phyloP scores from a whole-genome alignment of 768 basidiomycete genomes.

The Russula vinacea region DNA sequence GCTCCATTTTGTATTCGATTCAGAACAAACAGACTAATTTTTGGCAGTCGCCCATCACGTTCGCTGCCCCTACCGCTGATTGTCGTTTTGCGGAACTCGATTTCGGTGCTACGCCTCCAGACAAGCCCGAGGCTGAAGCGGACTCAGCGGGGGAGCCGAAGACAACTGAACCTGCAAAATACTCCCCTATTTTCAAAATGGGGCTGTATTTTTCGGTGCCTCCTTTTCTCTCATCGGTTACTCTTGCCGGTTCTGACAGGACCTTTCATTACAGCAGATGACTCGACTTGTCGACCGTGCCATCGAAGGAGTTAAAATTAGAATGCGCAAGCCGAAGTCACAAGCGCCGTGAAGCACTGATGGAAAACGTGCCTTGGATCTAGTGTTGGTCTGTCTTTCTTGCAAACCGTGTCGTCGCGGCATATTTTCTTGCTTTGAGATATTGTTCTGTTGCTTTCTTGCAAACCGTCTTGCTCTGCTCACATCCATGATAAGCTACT shows the following conservation, averaged over 20 bases:
- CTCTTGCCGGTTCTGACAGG: neutral
- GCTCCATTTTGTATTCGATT: neutral
- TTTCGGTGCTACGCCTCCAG: neutral
- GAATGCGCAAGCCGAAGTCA: constrained; percentile 13
- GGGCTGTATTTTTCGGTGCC: constrained; percentile 6
- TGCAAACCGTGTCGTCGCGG: neutral
- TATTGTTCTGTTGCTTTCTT: neutral
- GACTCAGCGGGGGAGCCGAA: neutral
- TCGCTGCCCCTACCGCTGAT: neutral
- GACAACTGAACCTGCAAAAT: neutral
- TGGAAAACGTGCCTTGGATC: neutral
- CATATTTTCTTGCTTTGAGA: neutral
- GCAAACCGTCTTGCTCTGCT: neutral
- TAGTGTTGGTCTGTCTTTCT: neutral
- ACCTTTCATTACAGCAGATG: constrained; percentile 7
- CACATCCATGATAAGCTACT: neutral
- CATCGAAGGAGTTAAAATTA: constrained; percentile 19
- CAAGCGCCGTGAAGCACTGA: neutral
- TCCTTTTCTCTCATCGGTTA: neutral
- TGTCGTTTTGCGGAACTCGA: neutral
- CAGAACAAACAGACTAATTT: neutral
- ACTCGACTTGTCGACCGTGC: constrained; percentile 1
- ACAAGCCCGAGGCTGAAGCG: neutral
- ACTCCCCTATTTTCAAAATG: constrained; percentile 10
- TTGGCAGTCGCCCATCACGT: constrained; percentile 19